Percentiles rank a stretch among this genome's conserved stretches.
Conservation (phyloP, 208 protist species). For the Leishmania arabica region DNA sequence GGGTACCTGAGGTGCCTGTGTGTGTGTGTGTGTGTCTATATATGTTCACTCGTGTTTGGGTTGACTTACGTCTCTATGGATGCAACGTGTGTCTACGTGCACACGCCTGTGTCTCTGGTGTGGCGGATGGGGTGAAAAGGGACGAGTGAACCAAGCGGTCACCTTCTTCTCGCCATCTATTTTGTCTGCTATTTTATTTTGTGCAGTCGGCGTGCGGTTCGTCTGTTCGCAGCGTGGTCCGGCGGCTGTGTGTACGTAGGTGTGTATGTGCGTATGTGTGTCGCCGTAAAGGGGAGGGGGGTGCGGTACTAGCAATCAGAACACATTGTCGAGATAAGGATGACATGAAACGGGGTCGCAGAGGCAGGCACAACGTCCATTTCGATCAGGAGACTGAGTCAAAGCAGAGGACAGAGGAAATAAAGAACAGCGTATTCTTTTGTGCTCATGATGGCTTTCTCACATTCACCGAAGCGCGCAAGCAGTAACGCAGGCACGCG, state of each 20-base stretch:
- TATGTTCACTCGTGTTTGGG: too few relatives aligned
- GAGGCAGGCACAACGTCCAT: neutral
- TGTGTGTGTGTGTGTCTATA: neutral
- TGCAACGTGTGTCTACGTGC: neutral
- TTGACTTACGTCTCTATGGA: conserved; percentile 4
- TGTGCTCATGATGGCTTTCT: too few relatives aligned
- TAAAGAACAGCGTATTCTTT: neutral
- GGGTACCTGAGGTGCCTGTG: neutral
- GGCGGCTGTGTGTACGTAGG: neutral
- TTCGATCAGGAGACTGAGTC: neutral
- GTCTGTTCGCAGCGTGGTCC: neutral
- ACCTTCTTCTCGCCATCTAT: neutral
- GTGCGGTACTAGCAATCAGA: neutral
- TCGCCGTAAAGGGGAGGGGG: neutral
- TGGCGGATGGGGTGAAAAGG: neutral
- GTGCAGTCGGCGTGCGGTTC: neutral
- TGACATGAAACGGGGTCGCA: neutral
- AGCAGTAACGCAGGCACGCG: neutral
- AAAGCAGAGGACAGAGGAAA: neutral
- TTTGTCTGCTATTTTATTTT: neutral
- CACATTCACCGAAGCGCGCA: too few relatives aligned
- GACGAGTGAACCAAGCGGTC: neutral
- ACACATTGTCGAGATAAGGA: neutral
- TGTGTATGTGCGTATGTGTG: neutral
- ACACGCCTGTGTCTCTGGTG: neutral